A percentile compares a stretch with the other conserved stretches of the same genome.
These are phyloP conservation scores for Colletotrichum musae DNA, from an alignment of 2,329 filamentous ascomycete species.

Conservation along the genomic window DNA sequence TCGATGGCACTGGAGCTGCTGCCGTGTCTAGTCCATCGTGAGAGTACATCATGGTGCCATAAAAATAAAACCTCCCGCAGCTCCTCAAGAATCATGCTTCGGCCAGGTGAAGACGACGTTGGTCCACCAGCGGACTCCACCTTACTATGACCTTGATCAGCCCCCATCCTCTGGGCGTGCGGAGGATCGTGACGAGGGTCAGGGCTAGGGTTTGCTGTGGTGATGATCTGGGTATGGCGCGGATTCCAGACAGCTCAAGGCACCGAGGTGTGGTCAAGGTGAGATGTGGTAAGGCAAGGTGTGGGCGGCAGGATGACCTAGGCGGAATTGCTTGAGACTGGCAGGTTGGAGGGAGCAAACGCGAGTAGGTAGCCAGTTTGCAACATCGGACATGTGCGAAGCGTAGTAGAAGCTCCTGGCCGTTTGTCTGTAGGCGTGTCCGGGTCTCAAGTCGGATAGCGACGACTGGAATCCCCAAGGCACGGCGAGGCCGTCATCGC, in stretches of 20 bases:
- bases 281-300: constrained; percentile 27
- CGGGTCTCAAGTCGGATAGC: background rate
- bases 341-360: background rate
- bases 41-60: background rate
- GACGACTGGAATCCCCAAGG: constrained; percentile 2
- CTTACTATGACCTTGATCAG: constrained; percentile 29
- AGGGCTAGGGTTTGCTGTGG: constrained; percentile 37
- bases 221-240: constrained; percentile 15
- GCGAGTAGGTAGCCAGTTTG: background rate
- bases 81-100: constrained; percentile 21
- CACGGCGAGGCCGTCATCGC: constrained; percentile 5
- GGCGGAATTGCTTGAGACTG: constrained; percentile 19
- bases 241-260: background rate
- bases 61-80: constrained; percentile 18
- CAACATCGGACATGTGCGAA: background rate
- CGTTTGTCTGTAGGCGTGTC: background rate
- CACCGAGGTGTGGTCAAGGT: constrained; percentile 23
- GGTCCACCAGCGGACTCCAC: constrained; percentile 29
- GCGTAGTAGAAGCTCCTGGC: background rate
- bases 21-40: background rate
- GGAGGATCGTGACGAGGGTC: constrained; percentile 34
- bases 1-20: background rate
- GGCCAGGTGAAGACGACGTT: constrained; percentile 28
- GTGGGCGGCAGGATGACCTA: constrained; percentile 3
- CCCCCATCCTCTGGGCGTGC: constrained; percentile 29